A percentile compares a stretch with the other conserved stretches of the same genome.
These are phyloP conservation scores for Hordeum pubiflorum DNA, from an alignment of 202 grass and related monocot species.

Conservation along the genomic window DNA sequence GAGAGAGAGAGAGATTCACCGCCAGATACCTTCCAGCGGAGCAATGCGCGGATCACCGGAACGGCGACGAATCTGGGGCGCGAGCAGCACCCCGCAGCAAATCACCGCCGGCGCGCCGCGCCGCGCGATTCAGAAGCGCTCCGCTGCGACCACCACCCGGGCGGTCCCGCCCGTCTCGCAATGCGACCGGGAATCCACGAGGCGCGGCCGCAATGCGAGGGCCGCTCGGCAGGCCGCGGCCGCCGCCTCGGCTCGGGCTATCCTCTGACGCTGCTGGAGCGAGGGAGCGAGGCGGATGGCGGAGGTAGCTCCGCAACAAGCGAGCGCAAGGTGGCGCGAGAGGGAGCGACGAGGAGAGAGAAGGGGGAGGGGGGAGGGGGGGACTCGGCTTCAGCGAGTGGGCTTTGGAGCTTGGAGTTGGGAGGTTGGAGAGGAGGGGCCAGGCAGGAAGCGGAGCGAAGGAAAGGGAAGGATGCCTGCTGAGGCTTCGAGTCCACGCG, in stretches of 20 bases:
- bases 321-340: not conserved
- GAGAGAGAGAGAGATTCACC: not conserved
- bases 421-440: not conserved
- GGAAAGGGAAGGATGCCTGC: not conserved
- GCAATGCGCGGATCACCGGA: conserved; percentile 27
- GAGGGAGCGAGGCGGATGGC: not conserved
- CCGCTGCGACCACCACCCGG: not conserved
- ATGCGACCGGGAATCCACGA: not conserved
- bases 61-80: conserved; percentile 9
- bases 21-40: not conserved
- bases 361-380: too few species aligned
- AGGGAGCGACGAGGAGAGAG: not conserved
- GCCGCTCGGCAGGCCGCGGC: not conserved
- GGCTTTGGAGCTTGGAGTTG: not conserved
- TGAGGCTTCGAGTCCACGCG: conserved; percentile 32
- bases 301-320: not conserved
- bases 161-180: not conserved
- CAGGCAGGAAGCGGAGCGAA: not conserved
- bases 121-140: not conserved
- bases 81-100: not conserved
- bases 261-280: not conserved
- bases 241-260: not conserved
- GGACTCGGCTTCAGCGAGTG: not conserved
- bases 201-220: conserved; percentile 1
- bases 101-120: not conserved